Base-by-base conservation (phyloP, 192 early-diverging fungal genomes). In the Podila epigama region DNA sequence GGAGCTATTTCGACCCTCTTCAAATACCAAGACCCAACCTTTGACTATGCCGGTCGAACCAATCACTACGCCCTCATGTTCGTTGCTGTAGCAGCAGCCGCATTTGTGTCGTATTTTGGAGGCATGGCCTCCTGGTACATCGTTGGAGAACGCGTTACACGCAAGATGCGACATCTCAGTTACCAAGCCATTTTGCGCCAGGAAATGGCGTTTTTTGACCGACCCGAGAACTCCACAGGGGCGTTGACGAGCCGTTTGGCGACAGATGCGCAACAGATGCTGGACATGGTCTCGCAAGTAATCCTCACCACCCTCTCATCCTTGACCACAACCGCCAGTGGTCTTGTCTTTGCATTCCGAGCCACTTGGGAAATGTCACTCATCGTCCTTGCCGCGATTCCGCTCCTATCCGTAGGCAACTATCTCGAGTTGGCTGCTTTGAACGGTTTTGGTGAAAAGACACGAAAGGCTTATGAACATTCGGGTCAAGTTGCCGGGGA, bases 191-290 rank as follows among this genome's bases (percentile, higher is more conserved):
- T 97, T 58, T 63, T 96, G 55, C 80, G 86, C n/a, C 96, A 97
- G 79, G 92, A 96, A 28, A 93, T 95, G 63, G 92, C 80, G 4
- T 97, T 89, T 82, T 97, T 96, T 79, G 96, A 97, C 77, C 51
- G 72, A 15, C 84, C 86, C 58, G 82, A 83, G 62, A 92, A 92
- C 69, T 81, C 87, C 61, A 91, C 89, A 0, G 93, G 93, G 34
- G 93, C 93, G 55, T 84, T 96, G 27, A 86, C 93, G 15, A 92
- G 89, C 33, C 88, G 93, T 22, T 79, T 96, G 55, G 89, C 90
- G 35, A 86, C 83, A 1, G 95, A 95, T 79, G 93, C 93, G 77
- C 92, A 41, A 71, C 87, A 25, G 88, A 89, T 81, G 91, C 92
- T 83, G 80, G 87, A 57, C 58, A 86, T 58, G 31, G 56, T 79